A percentile compares a stretch with the other conserved stretches of the same genome.
Evolutionary conservation across 345 rosid genomes (phyloP).

Genomic region (Dipteronia sinensis): DNA sequence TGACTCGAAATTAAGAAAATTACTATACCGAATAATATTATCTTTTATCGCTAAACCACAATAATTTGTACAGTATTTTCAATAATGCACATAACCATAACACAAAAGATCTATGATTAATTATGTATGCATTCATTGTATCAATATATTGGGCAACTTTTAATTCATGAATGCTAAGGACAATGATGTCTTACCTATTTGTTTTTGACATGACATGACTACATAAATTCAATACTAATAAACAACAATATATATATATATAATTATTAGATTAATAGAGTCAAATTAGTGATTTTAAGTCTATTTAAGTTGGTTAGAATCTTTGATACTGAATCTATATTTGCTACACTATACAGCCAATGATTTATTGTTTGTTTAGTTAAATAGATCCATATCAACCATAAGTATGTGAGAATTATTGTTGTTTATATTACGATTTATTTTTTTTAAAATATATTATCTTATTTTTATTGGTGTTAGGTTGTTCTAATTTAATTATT

Average conservation of each 20-base stretch:
- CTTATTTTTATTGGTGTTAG: neutral
- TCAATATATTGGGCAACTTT: too few species aligned
- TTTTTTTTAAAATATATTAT: neutral
- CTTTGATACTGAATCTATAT: constrained; percentile 18
- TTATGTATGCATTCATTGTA: too few species aligned
- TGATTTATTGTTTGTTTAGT: neutral
- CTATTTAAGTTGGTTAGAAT: neutral
- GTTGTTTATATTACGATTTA: neutral
- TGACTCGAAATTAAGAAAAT: too few species aligned
- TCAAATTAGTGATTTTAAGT: neutral
- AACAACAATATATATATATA: too few species aligned
- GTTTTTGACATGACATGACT: too few species aligned
- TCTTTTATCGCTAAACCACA: too few species aligned
- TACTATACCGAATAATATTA: too few species aligned
- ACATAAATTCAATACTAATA: too few species aligned
- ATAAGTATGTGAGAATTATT: neutral
- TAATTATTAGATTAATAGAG: neutral
- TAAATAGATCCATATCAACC: neutral
- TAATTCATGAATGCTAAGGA: too few species aligned
- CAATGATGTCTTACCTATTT: too few species aligned
- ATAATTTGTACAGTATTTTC: too few species aligned
- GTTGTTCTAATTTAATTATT: neutral
- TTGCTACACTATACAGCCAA: neutral
- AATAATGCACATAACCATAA: neutral
- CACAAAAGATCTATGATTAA: too few species aligned